Evolutionary conservation across 495 filamentous ascomycete species (phyloP).

Genomic region (Xylaria flabelliformis): DNA sequence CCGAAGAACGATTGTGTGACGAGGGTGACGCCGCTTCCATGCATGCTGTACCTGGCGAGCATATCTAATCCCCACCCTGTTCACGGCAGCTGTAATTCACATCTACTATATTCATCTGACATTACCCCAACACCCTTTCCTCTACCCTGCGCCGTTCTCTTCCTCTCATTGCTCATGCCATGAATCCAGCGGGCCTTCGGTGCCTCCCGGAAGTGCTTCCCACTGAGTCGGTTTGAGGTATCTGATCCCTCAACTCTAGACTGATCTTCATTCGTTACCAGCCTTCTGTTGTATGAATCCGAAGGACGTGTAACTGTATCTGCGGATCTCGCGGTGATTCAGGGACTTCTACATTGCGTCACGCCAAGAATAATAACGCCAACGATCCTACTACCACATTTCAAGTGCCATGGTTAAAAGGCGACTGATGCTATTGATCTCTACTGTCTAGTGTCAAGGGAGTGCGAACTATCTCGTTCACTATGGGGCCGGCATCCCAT

Average conservation of each 20-base stretch:
- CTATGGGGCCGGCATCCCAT: slow-evolving; percentile 27
- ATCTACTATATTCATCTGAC: slow-evolving; percentile 31
- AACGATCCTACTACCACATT: neutral
- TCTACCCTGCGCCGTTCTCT: slow-evolving; percentile 25
- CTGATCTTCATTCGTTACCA: slow-evolving; percentile 1
- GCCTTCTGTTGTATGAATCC: neutral
- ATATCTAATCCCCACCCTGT: slow-evolving; percentile 24
- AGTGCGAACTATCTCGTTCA: slow-evolving; percentile 10
- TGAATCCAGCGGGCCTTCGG: slow-evolving; percentile 37
- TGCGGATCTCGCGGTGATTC: neutral
- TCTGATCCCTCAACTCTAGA: slow-evolving; percentile 50
- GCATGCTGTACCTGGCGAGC: slow-evolving; percentile 14
- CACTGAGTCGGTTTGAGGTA: slow-evolving; percentile 47
- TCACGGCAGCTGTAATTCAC: slow-evolving; percentile 21
- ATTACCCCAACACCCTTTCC: slow-evolving; percentile 31
- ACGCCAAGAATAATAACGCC: neutral
- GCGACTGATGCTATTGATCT: slow-evolving; percentile 24
- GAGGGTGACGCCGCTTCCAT: slow-evolving; percentile 18
- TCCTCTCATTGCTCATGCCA: slow-evolving; percentile 29
- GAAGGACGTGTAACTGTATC: slow-evolving; percentile 9
- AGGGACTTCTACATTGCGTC: neutral
- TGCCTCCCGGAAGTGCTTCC: slow-evolving; percentile 36
- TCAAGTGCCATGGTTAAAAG: slow-evolving; percentile 18
- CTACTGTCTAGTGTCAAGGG: slow-evolving; percentile 23
- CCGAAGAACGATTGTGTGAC: slow-evolving; percentile 19